Conservation (phyloP, 169 alveolate genomes). For the Plasmodium chabaudi region DNA sequence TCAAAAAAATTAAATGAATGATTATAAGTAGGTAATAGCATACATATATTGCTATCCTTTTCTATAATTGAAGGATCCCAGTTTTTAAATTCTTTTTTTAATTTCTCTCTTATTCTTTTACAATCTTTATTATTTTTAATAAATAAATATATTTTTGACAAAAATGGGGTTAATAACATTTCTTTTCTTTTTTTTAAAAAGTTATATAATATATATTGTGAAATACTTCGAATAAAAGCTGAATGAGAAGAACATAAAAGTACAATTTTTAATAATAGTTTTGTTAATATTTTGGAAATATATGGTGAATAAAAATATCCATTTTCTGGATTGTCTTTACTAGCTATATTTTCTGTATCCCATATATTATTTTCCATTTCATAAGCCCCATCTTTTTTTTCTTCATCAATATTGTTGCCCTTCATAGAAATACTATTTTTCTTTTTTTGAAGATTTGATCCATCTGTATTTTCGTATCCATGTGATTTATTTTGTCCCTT, state of each 20-base stretch:
- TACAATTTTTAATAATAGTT: conserved; percentile 5
- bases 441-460: too few species aligned
- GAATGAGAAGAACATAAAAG: conserved; percentile 55
- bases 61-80: conserved; percentile 29
- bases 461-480: neutral
- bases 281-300: conserved; percentile 16
- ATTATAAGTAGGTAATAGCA: conserved; percentile 42
- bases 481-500: neutral
- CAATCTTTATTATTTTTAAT: conserved; percentile 67
- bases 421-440: neutral
- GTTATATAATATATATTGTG: conserved; percentile 30
- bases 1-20: conserved; percentile 40
- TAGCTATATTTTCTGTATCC: neutral
- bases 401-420: neutral
- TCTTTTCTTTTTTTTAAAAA: conserved; percentile 25
- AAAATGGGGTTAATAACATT: conserved; percentile 15
- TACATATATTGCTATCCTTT: neutral
- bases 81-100: conserved; percentile 25
- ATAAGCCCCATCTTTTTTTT: neutral
- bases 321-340: neutral
- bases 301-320: conserved; percentile 26
- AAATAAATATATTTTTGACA: conserved; percentile 18
- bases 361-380: neutral
- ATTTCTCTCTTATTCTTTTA: conserved; percentile 41
- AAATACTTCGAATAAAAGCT: conserved; percentile 48